Base-by-base conservation (phyloP, 257 asterid species). In the Penstemon newberryi region DNA sequence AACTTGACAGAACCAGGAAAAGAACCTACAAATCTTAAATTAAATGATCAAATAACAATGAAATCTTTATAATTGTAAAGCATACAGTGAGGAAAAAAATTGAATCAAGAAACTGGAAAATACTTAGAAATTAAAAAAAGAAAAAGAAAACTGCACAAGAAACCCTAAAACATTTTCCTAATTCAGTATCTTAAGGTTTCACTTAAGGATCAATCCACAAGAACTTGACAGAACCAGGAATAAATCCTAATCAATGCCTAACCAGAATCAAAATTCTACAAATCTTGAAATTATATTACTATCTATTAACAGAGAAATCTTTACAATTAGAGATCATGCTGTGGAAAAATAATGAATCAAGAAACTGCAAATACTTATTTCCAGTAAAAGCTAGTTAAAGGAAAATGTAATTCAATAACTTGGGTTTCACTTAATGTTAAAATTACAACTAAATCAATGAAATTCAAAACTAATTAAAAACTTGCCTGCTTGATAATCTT, bases 401-500 rank as follows among this genome's bases (percentile, higher is more conserved):
- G 2, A 25, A 25, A 25, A 25, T 1, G 33, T 12, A 45, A 73
- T 33, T 19, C 70, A 37, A 37, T 5, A 43, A 45, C 70, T 46
- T 5, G 4, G 46, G 38, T 25, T 51, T 12, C 51, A 49, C 38
- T 4, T 11, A 39, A 59, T n/a, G 2, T 13, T 46, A 19, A 50
- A 72, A 77, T 57, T 41, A 13, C 67, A 60, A 43, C 12, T 3
- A 63, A 63, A 54, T 13, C 63, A 12, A 54, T 33, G 4, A 49
- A 66, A 68, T 8, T 39, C 60, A 18, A 63, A 47, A 66, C 2
- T 33, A 6, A 19, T 0, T 46, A 46, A 49, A 9, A 49, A 12
- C 49, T 68, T 50, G 72, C 98, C 98, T 89, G 98, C 83, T 86
- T 89, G 73, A 87, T 79, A 74, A 91, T 89, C 75, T 77, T 83